phyloP scores from a whole-genome alignment of 495 filamentous ascomycete species.

The Beverwykella pulmonaria region DNA sequence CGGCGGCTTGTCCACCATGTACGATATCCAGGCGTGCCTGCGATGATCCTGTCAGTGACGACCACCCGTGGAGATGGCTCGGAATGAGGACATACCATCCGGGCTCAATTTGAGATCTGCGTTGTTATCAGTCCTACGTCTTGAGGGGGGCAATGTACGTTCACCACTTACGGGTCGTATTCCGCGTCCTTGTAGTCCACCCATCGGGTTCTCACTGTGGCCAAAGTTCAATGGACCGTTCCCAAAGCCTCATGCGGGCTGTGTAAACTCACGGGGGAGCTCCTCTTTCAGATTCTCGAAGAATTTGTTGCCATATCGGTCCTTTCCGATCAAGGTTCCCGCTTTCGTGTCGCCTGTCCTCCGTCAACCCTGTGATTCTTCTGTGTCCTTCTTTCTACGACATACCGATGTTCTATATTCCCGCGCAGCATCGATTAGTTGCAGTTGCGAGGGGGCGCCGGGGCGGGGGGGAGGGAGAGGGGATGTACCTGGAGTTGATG shows the following conservation, averaged over 20 bases:
- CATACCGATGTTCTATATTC: slow-evolving; percentile 66
- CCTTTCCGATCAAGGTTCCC: slow-evolving; percentile 79
- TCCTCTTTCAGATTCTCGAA: slow-evolving; percentile 93
- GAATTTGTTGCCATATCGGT: slow-evolving; percentile 95
- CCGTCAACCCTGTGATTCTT: slow-evolving; percentile 3
- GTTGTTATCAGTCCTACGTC: not conserved
- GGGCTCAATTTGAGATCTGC: slow-evolving; percentile 82
- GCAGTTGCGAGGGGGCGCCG: not conserved
- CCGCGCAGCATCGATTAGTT: slow-evolving; percentile 18
- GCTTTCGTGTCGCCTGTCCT: slow-evolving; percentile 90
- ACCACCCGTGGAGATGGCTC: not conserved
- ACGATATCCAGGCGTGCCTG: slow-evolving; percentile 95
- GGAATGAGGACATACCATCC: slow-evolving; percentile 66
- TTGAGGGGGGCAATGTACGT: not conserved
- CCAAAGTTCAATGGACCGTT: slow-evolving; percentile 17
- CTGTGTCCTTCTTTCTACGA: not conserved
- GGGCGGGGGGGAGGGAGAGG: not conserved
- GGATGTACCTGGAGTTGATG: slow-evolving; percentile 85
- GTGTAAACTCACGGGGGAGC: slow-evolving; percentile 68
- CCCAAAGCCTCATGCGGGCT: too few species aligned
- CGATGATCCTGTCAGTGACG: slow-evolving; percentile 8
- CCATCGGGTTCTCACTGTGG: slow-evolving; percentile 90
- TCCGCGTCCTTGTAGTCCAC: slow-evolving; percentile 91
- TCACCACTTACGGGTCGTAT: slow-evolving; percentile 69
- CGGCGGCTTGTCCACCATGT: slow-evolving; percentile 87